phyloP scores from a whole-genome alignment of 306 rosid species.

The Delonix regia region DNA sequence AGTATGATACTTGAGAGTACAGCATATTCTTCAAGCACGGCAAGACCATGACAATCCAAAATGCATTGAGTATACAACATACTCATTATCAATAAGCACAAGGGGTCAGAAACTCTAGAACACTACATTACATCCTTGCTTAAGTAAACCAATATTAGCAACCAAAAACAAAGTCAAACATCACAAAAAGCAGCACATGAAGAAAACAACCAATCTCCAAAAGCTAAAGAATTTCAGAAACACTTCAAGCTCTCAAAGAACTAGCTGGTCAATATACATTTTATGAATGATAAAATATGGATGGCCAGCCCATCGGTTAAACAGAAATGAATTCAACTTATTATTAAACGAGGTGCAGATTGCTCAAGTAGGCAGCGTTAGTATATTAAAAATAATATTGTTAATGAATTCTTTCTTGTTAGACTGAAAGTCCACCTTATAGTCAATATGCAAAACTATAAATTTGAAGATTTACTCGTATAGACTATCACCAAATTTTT shows the following conservation, averaged over 20 bases:
- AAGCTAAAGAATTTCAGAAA: too few relatives aligned
- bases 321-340: not conserved
- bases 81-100: not conserved
- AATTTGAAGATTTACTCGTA: not conserved
- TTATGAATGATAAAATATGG: not conserved
- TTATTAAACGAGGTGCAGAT: not conserved
- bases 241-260: not conserved
- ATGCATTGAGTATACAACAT: not conserved
- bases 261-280: not conserved
- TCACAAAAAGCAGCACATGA: too few relatives aligned
- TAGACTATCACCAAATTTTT: not conserved
- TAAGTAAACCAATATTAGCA: not conserved
- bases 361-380: not conserved
- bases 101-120: not conserved
- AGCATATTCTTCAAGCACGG: not conserved
- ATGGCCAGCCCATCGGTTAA: not conserved
- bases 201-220: too few relatives aligned
- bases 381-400: not conserved
- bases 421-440: not conserved
- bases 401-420: not conserved
- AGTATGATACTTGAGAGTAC: not conserved
- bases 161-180: not conserved
- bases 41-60: not conserved
- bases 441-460: not conserved
- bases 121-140: not conserved